These are phyloP conservation scores for Syncephalastrum contaminatum DNA, from an alignment of 371 early-diverging fungal species.

Conservation along the genomic window DNA sequence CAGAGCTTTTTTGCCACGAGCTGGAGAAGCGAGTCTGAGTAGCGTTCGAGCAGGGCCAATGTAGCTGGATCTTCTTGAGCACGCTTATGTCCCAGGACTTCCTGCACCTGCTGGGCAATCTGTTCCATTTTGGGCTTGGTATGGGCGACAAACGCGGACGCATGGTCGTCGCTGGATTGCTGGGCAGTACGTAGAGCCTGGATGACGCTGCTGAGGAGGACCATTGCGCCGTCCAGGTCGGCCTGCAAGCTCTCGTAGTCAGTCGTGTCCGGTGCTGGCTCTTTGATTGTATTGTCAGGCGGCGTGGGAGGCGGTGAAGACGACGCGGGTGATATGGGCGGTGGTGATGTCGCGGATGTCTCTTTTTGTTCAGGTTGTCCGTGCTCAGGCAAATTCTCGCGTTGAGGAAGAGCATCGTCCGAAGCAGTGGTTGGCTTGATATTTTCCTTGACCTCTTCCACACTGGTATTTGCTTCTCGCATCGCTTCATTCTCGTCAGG, in stretches of 20 bases:
- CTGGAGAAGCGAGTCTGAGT: conserved; percentile 17
- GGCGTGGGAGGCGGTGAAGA: too few species aligned
- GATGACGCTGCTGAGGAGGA: conserved; percentile 33
- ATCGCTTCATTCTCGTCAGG: too few species aligned
- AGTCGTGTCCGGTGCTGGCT: background rate
- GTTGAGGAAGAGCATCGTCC: too few species aligned
- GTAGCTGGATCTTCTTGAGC: conserved; percentile 9
- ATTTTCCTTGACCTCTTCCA: too few species aligned
- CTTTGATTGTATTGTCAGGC: background rate
- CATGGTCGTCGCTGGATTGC: background rate
- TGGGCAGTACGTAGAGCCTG: conserved; percentile 10
- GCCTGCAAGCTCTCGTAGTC: conserved; percentile 15
- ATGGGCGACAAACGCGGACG: background rate
- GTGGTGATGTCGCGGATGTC: background rate
- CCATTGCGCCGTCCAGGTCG: conserved; percentile 32
- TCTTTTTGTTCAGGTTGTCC: conserved; percentile 1
- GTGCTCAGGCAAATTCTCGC: too few species aligned
- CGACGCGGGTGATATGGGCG: background rate
- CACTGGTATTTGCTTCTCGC: too few species aligned
- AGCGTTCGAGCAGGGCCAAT: conserved; percentile 18
- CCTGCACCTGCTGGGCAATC: background rate
- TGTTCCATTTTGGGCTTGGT: conserved; percentile 5
- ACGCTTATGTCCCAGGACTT: conserved; percentile 2
- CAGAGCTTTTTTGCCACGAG: conserved; percentile 21
- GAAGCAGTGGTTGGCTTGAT: too few species aligned